Base-by-base conservation (phyloP, 257 asterid species). In the Mentha longifolia region DNA sequence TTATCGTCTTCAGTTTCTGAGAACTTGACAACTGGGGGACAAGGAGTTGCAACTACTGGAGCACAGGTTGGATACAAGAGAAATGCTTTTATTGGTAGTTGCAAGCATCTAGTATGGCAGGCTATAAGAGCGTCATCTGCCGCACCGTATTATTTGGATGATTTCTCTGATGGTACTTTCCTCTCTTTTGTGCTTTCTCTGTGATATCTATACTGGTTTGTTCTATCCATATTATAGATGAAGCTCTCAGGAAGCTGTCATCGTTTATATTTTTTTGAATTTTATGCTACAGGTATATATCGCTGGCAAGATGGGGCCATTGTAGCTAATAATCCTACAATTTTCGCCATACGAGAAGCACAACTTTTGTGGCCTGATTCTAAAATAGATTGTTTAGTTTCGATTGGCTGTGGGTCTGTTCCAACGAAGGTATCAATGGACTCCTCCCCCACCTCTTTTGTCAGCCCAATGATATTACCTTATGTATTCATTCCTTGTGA, bases 231-330 rank as follows among this genome's bases (percentile, higher is more conserved):
- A 22, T 58, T 69, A 70, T 68, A 46, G 61, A 37, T 68, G 62
- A 13, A 55, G 74, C 68, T 78, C 76, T 19, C 41, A 14, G 67
- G 65, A 78, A 67, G 62, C 63, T 72, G 77, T 67, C n/a, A 49
- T 62, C 49, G 35, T 66, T 58, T 77, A 72, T 64, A 15, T 5
- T 25, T 75, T 75, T 62, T 55, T 63, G 19, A 61, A 33, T 14
- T 61, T 39, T 66, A 72, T 64, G 80, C 68, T 28, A 16, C 80
- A 95, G 99, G 96, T 72, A 72, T 73, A 68, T 67, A 80, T 79
- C 98, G 98, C 77, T 95, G 97, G 97, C 99, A 92, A 87, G 99
- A 95, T 86, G 99, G 99, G 76, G 99, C 99, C 67, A 95, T 95
- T 79, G 98, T 95, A 49, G 99, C 99, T 45, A 95, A 95, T 66